Evolutionary conservation across 805 yeast species (phyloP).

Genomic region (Ogataea neopini): DNA sequence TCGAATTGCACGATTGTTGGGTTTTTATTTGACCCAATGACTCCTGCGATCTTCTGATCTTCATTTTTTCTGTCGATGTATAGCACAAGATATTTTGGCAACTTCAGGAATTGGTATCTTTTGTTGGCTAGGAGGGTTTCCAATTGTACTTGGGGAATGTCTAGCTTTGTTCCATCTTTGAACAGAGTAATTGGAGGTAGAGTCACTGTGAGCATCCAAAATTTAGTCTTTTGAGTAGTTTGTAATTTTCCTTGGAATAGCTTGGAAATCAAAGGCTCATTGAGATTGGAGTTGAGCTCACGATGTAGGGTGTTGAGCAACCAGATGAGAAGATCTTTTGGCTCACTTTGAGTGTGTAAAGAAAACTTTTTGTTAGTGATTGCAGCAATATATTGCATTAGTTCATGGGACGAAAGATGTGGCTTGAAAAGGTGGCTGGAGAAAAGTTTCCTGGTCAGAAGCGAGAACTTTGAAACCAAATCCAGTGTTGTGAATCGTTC

Average conservation of each 20-base stretch:
- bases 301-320: conserved; percentile 48
- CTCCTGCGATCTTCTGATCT: conserved; percentile 31
- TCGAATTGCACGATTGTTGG: conserved; percentile 67
- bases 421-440: conserved; percentile 55
- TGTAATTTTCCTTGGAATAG: conserved; percentile 56
- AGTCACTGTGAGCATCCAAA: conserved; percentile 58
- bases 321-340: conserved; percentile 62
- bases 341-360: conserved; percentile 44
- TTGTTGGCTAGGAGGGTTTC: conserved; percentile 44
- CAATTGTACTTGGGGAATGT: conserved; percentile 54
- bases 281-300: conserved; percentile 23
- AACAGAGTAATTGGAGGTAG: conserved; percentile 61
- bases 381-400: conserved; percentile 50
- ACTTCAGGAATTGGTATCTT: conserved; percentile 39
- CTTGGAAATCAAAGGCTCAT: conserved; percentile 33
- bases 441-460: conserved; percentile 63
- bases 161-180: conserved; percentile 44
- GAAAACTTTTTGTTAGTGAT: conserved; percentile 46
- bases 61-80: conserved; percentile 56
- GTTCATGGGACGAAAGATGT: conserved; percentile 69
- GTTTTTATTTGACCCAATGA: conserved; percentile 45
- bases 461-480: conserved; percentile 45
- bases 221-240: conserved; percentile 31
- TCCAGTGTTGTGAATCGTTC: conserved; percentile 32
- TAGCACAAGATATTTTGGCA: conserved; percentile 57